Evolutionary conservation across 2,329 filamentous ascomycete genomes (phyloP), one percentile per base, ranked within the genome.

Genomic region (Aspergillus proliferans): DNA sequence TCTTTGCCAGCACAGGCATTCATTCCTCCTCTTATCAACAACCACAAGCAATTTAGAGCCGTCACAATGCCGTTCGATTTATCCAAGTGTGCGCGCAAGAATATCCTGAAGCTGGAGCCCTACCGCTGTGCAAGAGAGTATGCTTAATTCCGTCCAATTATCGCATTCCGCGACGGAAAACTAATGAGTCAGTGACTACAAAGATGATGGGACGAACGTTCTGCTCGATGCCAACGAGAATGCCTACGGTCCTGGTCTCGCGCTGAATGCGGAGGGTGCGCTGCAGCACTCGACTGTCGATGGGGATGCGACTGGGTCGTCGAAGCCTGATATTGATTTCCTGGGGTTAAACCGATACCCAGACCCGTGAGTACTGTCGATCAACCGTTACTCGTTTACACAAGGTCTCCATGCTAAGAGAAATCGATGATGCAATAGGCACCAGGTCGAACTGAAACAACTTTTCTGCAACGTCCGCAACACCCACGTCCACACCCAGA

Each of bases 181-280:
- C 58, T 63, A 56, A 67, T 54, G 55, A 60, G 45, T 63, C 65
- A 94, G 89, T 75, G 93, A 98, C 80, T 97, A 98, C 81, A 96
- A 98, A 75, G 92, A 98, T 69, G 87, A 98, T 67, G 93, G 93
- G 58, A 92, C 84, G 51, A 97, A 97, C 65, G 84, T 97, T 62
- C 85, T 98, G 46, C 86, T 98, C 57, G 93, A 98, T 68, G 93
- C 93, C 60, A 98, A 98, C 64, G 93, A 98, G 74, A 98, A 98
- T 65, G 90, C 93, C 51, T 96, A 86, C 63, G 93, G 93, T 0
- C 92, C 93, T 0, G 86, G 88, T 1, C 74, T 96, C 44, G 73
- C 77, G 2, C 59, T 84, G 44, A 70, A 70, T 26, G 60, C 65
- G 1, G 64, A 78, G 38, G 73, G 76, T 9, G 74, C 76, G 45